phyloP scores from a whole-genome alignment of 371 early-diverging fungal genomes.

The Funneliformis caledonium region DNA sequence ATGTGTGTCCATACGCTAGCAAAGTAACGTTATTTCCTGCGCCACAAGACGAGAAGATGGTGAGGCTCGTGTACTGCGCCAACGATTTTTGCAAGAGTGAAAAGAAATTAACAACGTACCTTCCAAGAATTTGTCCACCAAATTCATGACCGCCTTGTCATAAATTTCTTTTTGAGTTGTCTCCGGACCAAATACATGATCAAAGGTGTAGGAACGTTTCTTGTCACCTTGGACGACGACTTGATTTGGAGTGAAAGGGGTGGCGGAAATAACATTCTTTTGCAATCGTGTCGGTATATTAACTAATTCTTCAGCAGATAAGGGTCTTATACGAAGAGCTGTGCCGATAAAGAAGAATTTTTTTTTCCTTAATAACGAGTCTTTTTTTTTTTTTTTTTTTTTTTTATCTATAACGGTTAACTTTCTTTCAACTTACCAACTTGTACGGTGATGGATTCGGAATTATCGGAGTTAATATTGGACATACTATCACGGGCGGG shows the following conservation, averaged over 20 bases:
- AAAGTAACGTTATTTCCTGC: slow-evolving; percentile 93
- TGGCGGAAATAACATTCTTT: slow-evolving; percentile 20
- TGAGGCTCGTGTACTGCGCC: slow-evolving; percentile 40
- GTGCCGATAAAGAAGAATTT: not conserved
- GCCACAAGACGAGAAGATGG: too few relatives aligned
- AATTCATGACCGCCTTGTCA: slow-evolving; percentile 64
- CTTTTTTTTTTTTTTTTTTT: not conserved
- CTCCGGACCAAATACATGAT: slow-evolving; percentile 73
- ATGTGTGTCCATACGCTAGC: slow-evolving; percentile 97
- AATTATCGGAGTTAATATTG: not conserved
- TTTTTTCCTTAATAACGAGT: not conserved
- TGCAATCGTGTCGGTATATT: slow-evolving; percentile 14
- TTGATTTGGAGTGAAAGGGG: slow-evolving; percentile 31
- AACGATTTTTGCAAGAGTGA: slow-evolving; percentile 61
- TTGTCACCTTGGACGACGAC: slow-evolving; percentile 30
- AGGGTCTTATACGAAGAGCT: slow-evolving; percentile 33
- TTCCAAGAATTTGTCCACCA: slow-evolving; percentile 87
- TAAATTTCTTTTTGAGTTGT: slow-evolving; percentile 79
- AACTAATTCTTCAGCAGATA: slow-evolving; percentile 14
- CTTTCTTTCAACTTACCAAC: slow-evolving; percentile 5
- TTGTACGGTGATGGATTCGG: not conserved
- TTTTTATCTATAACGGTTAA: too few relatives aligned
- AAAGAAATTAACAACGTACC: slow-evolving; percentile 84
- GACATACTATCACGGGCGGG: not conserved
- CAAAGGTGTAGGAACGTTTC: slow-evolving; percentile 66